Base-by-base conservation (phyloP, 371 early-diverging fungal species). In the Capniomyces stellatus region DNA sequence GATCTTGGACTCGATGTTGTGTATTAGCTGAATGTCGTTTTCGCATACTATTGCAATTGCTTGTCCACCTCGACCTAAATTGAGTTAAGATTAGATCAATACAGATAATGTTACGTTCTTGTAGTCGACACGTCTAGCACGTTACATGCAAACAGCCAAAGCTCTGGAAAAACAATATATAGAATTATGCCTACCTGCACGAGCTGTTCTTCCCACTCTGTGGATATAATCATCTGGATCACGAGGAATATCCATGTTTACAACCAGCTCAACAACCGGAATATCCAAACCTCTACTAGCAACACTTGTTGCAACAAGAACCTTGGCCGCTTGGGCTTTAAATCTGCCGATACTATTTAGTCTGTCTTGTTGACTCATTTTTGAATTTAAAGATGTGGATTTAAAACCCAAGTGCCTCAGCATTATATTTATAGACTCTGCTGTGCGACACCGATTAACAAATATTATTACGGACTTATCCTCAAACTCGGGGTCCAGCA, bases 211-310 rank as follows among this genome's bases (percentile, higher is more conserved):
- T 58, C 99, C 99, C 3, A 97, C 94, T 53, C 99, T 79, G 69
- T 99, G 99, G 51, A 98, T 85, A 63, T 98, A 99, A 58, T 93
- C 95, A 41, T 91, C 85, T 6, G 95, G 83, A 64, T 90, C 88
- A n/a, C 87, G 80, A n/a, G 99, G 99, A 10, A 98, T 73, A 64
- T 99, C 95, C 67, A 86, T 95, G 60, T 99, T 98, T 52, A 99
- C 67, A 4, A 99, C 98, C 43, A 87, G 63, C 54, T 92, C 79
- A 3, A 98, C 98, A 0, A 84, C 74, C 12, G 95, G 93, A 56
- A 99, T 98, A 79, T 99, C 99, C 44, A 99, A 73, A 69, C 99
- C 99, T 75, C 99, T 82, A 68, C 85, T 83, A 41, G 89, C 98
- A 13, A 98, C 97, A 69, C 99, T 99, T 0, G 99, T 99, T 13